phyloP scores from a whole-genome alignment of 2,329 filamentous ascomycete genomes.

The Pyricularia grisea region DNA sequence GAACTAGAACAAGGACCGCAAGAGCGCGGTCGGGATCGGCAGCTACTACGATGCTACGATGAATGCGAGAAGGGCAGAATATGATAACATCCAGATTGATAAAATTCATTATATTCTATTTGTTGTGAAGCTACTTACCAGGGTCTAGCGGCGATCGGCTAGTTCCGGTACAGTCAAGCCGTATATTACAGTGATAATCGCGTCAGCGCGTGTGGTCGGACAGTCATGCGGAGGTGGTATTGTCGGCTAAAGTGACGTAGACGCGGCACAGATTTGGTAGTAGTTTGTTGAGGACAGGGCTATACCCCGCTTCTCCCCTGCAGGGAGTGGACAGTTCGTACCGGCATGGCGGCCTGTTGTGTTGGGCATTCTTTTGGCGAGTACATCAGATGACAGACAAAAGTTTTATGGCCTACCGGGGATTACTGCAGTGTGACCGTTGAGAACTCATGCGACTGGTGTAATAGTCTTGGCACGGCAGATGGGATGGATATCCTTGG shows the following conservation, averaged over 20 bases:
- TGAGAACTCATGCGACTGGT: not conserved
- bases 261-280: not conserved
- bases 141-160: not conserved
- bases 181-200: not conserved
- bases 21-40: not conserved
- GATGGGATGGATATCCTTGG: not conserved
- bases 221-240: not conserved
- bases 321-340: not conserved
- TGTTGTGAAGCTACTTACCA: not conserved
- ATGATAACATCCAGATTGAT: not conserved
- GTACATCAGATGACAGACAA: not conserved
- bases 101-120: not conserved
- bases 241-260: not conserved
- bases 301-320: not conserved
- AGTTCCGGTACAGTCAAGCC: not conserved
- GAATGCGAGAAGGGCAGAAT: not conserved
- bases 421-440: too few species aligned
- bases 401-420: not conserved
- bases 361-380: not conserved
- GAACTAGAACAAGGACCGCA: not conserved
- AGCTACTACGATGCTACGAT: not conserved
- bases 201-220: not conserved
- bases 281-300: not conserved
- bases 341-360: not conserved
- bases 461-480: not conserved